Base-by-base conservation (phyloP, 2,329 filamentous ascomycete genomes). In the Cyphellophora europaea region DNA sequence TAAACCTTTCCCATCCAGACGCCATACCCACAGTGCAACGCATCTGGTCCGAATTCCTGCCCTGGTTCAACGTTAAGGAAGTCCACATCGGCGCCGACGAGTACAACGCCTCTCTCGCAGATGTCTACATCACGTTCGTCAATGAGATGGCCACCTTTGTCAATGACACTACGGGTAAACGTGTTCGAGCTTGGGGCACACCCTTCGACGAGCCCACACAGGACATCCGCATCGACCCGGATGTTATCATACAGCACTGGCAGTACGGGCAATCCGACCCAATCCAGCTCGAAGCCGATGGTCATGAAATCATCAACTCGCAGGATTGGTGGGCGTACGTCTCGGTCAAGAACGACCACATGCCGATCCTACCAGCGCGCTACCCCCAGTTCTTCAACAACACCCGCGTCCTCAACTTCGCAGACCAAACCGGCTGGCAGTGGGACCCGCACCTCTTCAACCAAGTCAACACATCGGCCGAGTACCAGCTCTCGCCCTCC, bases 21-120 rank as follows among this genome's bases (percentile, higher is more conserved):
- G 67, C 71, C 0, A 64, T 73, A 21, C 65, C 70, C 0, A 63
- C 65, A 1, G 59, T 75, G 49, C 59, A 74, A 46, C 55, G 61
- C 0, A 68, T 74, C 32, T 75, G 71, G 69, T 48, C 52, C 5
- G 63, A 63, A 1, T 73, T 73, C 37, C 45, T 74, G 3, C 66
- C 65, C 2, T 74, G 71, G 71, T 74, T 75, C 39, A 60, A 71
- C 16, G 63, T 57, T 3, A 74, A 72, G 45, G 65, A 65, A 2
- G 67, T 74, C 2, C 67, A 71, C 40, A 67, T 75, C 10, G 71
- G 71, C 0, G 71, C 71, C 0, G 71, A 74, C 38, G 71, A 75
- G 44, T 75, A 75, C 40, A 56, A 56, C 6, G 56, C 60, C 1
- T 59, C 56, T 0, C 55, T 65, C 0, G 61, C 57, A 0, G 55